phyloP scores from a whole-genome alignment of 2,329 filamentous ascomycete genomes.

The Scytalidium lignicola region DNA sequence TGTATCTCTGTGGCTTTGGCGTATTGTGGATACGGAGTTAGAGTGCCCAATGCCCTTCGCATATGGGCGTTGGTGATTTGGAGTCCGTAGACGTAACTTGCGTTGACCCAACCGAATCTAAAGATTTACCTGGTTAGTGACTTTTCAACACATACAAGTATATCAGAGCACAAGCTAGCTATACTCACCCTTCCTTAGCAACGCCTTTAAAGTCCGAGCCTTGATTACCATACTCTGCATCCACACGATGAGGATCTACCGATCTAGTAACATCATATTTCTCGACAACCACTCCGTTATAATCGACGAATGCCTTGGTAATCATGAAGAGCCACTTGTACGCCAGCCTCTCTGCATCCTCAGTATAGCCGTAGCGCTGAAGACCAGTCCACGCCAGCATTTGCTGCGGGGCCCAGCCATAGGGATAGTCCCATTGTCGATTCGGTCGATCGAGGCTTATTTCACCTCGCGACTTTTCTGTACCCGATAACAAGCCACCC shows the following conservation, averaged over 20 bases:
- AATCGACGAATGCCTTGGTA: conserved; percentile 96
- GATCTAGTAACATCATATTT: conserved; percentile 96
- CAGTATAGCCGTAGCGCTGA: conserved; percentile 83
- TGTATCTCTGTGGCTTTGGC: conserved; percentile 10
- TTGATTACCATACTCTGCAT: conserved; percentile 97
- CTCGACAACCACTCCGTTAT: conserved; percentile 96
- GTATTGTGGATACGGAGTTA: conserved; percentile 59
- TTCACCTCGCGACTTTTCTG: conserved; percentile 78
- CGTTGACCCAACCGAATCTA: conserved; percentile 98
- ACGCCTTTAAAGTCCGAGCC: conserved; percentile 93
- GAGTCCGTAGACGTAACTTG: conserved; percentile 91
- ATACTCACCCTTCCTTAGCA: conserved; percentile 84
- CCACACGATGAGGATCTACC: conserved; percentile 86
- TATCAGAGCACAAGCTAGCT: neutral
- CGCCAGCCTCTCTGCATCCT: conserved; percentile 81
- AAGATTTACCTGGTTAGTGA: conserved; percentile 26
- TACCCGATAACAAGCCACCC: conserved; percentile 84
- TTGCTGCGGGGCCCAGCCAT: conserved; percentile 97
- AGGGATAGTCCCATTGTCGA: conserved; percentile 97
- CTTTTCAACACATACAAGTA: conserved; percentile 1
- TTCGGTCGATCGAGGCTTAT: conserved; percentile 81
- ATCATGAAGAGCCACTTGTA: conserved; percentile 99
- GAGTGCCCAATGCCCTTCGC: conserved; percentile 78
- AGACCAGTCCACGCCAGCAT: conserved; percentile 96
- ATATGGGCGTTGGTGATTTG: conserved; percentile 86